Conservation (phyloP, 805 yeast genomes). For the Candida endomychidarum region DNA sequence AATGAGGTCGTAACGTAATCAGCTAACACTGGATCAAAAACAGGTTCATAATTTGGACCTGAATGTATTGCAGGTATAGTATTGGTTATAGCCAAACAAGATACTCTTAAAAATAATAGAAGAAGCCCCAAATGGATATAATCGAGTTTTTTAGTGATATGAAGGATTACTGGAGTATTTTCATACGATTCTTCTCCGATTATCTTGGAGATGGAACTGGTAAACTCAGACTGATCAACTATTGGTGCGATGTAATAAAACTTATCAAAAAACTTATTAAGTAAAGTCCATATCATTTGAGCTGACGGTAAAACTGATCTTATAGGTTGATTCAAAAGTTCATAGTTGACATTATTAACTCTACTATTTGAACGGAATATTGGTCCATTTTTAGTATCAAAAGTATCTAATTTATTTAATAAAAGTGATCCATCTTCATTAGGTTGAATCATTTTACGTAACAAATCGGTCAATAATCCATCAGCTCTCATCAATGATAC, state of each 20-base stretch:
- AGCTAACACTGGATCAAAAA: too few relatives aligned
- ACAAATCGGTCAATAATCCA: neutral
- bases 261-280: conserved; percentile 57
- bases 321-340: neutral
- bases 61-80: conserved; percentile 16
- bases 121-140: conserved; percentile 35
- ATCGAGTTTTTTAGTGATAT: conserved; percentile 30
- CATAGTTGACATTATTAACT: neutral
- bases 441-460: neutral
- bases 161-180: conserved; percentile 22
- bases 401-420: too few relatives aligned
- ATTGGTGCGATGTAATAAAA: conserved; percentile 64
- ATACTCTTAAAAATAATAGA: conserved; percentile 31
- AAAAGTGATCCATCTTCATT: too few relatives aligned
- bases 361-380: too few relatives aligned
- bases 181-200: conserved; percentile 36
- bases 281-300: conserved; percentile 51
- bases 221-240: conserved; percentile 56
- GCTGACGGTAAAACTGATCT: conserved; percentile 49
- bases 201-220: conserved; percentile 41
- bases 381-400: too few relatives aligned
- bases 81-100: conserved; percentile 35
- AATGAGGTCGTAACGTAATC: too few relatives aligned
- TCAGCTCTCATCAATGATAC: conserved; percentile 8
- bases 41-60: too few relatives aligned